phyloP scores from a whole-genome alignment of 2,329 filamentous ascomycete species.

The Fusarium camptoceras region DNA sequence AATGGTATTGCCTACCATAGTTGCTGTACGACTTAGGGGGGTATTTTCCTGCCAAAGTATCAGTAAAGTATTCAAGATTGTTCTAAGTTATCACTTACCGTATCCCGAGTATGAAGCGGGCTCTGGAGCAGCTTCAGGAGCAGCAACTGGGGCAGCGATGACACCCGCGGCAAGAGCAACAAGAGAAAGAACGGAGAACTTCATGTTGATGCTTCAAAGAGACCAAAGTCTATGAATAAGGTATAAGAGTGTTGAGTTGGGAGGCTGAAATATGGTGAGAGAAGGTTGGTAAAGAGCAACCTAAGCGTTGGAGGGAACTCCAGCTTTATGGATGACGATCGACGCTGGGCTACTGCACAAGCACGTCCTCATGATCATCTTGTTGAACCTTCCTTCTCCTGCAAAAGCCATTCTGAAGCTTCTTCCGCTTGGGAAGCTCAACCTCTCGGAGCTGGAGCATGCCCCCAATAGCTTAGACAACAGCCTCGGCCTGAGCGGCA shows the following conservation, averaged over 20 bases:
- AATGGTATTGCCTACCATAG: neutral
- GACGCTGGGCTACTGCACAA: neutral
- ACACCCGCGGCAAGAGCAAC: slow-evolving; percentile 42
- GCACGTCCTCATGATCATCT: neutral
- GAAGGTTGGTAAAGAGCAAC: slow-evolving; percentile 5
- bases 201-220: slow-evolving; percentile 44
- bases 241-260: neutral
- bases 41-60: neutral
- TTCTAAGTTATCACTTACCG: neutral
- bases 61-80: neutral
- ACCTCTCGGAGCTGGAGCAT: neutral
- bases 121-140: slow-evolving; percentile 25
- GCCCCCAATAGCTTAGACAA: neutral
- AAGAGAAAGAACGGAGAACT: slow-evolving; percentile 45
- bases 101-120: slow-evolving; percentile 18
- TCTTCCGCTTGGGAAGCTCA: neutral
- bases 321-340: slow-evolving; percentile 30
- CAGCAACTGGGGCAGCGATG: slow-evolving; percentile 42
- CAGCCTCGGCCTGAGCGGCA: slow-evolving; percentile 16
- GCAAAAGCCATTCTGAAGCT: neutral
- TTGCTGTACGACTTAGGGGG: slow-evolving; percentile 14
- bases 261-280: slow-evolving; percentile 5
- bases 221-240: neutral
- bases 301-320: slow-evolving; percentile 1
- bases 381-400: slow-evolving; percentile 4